Base-by-base conservation (phyloP, 176 grass and related monocot genomes). In the Ensete glaucum region DNA sequence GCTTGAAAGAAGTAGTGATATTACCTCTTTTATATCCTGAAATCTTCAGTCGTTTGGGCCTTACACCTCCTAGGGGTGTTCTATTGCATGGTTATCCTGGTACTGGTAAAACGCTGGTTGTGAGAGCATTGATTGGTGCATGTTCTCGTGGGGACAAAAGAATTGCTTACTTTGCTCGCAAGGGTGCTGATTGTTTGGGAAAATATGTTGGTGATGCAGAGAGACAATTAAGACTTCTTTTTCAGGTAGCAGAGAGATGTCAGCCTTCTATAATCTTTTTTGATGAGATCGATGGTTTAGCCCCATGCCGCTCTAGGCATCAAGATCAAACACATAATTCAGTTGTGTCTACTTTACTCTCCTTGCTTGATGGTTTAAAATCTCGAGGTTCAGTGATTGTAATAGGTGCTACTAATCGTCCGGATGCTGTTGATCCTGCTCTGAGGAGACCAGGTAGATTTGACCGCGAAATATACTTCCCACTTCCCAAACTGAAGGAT, bases 291-390 rank as follows among this genome's bases (percentile, higher is more conserved):
- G 95, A 98, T 80, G 95, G 95, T 69, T 85, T 98, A 73, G 95
- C 90, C 26, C 90, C 95, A 78, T 91, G 80, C 67, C 87, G 95
- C 82, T 93, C 88, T 55, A 89, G 90, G 76, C 77, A 73, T 76
- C 90, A 91, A 88, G 95, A 98, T 69, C 90, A 98, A 73, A 98
- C 95, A 73, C 95, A 98, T 71, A 98, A 98, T 82, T 98, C 95
- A 75, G 95, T 98, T 80, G 95, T 98, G 64, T 88, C 95, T 0
- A 98, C 90, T 82, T 86, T 98, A 65, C 90, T 98, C 58, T 98
- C 88, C 25, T 86, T 98, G 64, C 90, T 98, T 85, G 90, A 98
- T 87, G 95, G 95, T 64, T 87, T 98, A 78, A 98, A 98, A 87
- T 91, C 90, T 83, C 83, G 90, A 25, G 95, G 95, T 53, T 98